phyloP scores from a whole-genome alignment of 2,329 filamentous ascomycete genomes.

The Diaporthe caulivora region DNA sequence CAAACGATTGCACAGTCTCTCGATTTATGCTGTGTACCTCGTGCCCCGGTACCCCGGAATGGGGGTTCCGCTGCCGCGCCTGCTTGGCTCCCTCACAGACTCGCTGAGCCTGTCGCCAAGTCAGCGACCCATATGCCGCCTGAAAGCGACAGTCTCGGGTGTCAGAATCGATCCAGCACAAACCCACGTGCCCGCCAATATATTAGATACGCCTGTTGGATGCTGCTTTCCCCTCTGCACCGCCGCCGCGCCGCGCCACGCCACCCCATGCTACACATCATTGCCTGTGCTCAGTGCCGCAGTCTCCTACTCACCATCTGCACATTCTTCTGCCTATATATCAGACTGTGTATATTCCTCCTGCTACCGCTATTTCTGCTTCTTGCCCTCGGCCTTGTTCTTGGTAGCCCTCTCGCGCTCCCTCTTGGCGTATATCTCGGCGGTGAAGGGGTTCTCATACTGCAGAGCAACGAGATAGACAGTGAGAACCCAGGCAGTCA shows the following conservation, averaged over 20 bases:
- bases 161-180: not conserved
- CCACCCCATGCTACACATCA: not conserved
- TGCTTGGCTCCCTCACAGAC: not conserved
- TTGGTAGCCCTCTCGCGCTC: constrained; percentile 65
- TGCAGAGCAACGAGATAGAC: constrained; percentile 85
- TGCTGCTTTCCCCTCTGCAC: not conserved
- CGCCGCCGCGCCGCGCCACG: not conserved
- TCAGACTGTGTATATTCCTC: too few species aligned
- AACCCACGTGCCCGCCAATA: not conserved
- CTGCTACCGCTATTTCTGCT: constrained; percentile 57
- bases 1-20: not conserved
- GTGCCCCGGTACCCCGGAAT: not conserved
- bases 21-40: too few species aligned
- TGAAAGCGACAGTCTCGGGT: not conserved
- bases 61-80: not conserved
- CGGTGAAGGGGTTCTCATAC: constrained; percentile 96
- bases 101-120: not conserved
- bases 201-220: too few species aligned
- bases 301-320: not conserved
- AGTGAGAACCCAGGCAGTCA: constrained; percentile 80
- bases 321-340: not conserved
- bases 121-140: too few species aligned
- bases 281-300: not conserved
- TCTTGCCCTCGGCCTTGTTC: constrained; percentile 53
- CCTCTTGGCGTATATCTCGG: constrained; percentile 90